A percentile compares a stretch with the other conserved stretches of the same genome.
Evolutionary conservation across 257 asterid genomes (phyloP).

Genomic region (Penstemon newberryi): DNA sequence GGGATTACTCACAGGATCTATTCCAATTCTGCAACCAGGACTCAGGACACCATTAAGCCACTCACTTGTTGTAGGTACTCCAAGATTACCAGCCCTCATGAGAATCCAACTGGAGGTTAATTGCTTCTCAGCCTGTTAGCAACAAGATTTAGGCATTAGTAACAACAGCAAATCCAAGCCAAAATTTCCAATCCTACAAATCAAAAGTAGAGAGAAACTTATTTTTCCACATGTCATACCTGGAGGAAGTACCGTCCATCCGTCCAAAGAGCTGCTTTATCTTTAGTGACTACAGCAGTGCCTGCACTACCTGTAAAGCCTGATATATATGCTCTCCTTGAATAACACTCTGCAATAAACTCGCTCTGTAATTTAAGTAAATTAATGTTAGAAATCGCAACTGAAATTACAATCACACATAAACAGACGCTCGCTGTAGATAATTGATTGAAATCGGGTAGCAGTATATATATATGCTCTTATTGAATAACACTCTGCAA

Average conservation of each 20-base stretch:
- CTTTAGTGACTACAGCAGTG: slow-evolving; percentile 93
- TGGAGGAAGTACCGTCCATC: slow-evolving; percentile 96
- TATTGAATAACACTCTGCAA: slow-evolving; percentile 89
- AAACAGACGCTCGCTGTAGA: not conserved
- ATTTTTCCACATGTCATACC: slow-evolving; percentile 40
- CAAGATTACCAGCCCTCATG: slow-evolving; percentile 88
- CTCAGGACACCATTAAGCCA: slow-evolving; percentile 81
- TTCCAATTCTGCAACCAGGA: slow-evolving; percentile 92
- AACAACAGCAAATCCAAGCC: slow-evolving; percentile 21
- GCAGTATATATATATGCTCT: slow-evolving; percentile 54
- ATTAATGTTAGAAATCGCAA: slow-evolving; percentile 22
- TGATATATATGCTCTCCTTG: slow-evolving; percentile 85
- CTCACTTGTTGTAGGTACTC: slow-evolving; percentile 80
- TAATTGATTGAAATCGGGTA: not conserved
- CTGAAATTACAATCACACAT: not conserved
- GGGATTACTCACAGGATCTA: slow-evolving; percentile 88
- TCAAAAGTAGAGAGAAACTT: slow-evolving; percentile 2
- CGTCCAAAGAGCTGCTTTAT: slow-evolving; percentile 97
- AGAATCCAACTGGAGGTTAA: slow-evolving; percentile 80
- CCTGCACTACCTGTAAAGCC: slow-evolving; percentile 99
- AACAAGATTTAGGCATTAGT: slow-evolving; percentile 23
- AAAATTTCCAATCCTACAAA: not conserved
- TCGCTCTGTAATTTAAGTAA: slow-evolving; percentile 66
- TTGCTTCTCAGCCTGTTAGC: slow-evolving; percentile 85
- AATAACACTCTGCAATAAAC: slow-evolving; percentile 89